Base-by-base conservation (phyloP, 2,329 filamentous ascomycete species). In the Cryphonectria naterciae region DNA sequence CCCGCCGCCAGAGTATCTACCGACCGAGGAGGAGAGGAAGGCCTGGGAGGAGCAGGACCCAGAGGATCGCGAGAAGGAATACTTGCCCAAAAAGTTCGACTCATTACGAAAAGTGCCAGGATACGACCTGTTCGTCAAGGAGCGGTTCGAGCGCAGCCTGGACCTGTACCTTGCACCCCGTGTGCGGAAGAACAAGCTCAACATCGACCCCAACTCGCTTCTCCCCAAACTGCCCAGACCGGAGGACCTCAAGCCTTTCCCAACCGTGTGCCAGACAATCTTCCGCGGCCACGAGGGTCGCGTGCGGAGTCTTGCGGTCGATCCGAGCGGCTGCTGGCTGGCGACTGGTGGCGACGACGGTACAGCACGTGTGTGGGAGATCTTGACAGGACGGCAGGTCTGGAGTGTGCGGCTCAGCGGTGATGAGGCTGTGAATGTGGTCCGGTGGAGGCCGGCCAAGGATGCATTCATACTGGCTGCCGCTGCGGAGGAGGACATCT, bases 261-360 rank as follows among this genome's bases (percentile, higher is more conserved):
- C 96, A 19, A 97, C 95, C 0, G 90, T 93, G 11, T 95, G 93
- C 76, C 92, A 95, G 61, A 93, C 94, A 7, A 87, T 97, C 17
- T 98, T 96, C 85, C 86, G 89, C 73, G 95, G 95, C 15, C 96
- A 99, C 78, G 89, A 94, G 73, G 95, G 95, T 22, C 90, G 94
- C 68, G 95, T 99, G 49, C 90, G 96, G 66, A 92, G 92, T 65
- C 87, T 97, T 19, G 87, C 93, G 10, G 89, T 98, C 74, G 95
- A 97, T 79, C 94, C 96, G 2, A 90, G 91, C 56, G 94, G 96
- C 58, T 86, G 91, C 72, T 98, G 91, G 86, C 84, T 98, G 70
- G 96, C 96, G 1, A 97, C 92, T 75, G 96, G 95, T 77, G 96
- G 96, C 64, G 95, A 98, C 76, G 97, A 99, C 80, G 95, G 96